Percentiles rank a stretch among this genome's conserved stretches.
Evolutionary conservation across 495 filamentous ascomycete species (phyloP).

Genomic region (Penicillium steckii): DNA sequence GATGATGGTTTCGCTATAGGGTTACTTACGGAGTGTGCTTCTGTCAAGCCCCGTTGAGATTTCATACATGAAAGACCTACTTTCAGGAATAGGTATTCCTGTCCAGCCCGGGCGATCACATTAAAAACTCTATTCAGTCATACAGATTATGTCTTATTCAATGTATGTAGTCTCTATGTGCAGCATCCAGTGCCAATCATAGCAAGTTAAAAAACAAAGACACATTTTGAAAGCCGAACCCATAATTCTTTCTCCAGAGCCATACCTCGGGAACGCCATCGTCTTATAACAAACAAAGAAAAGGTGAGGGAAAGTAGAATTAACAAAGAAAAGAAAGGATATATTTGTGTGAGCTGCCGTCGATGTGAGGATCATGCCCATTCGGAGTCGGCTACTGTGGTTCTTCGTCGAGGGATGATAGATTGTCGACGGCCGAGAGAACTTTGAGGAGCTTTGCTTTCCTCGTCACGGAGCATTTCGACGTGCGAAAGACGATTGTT

Average conservation of each 20-base stretch:
- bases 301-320: constrained; percentile 8
- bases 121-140: no score
- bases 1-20: no score
- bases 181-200: constrained; percentile 27
- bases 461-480: constrained; percentile 38
- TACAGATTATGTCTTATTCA: constrained; percentile 20
- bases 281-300: constrained; percentile 6
- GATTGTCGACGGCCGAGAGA: constrained; percentile 38
- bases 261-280: constrained; percentile 15
- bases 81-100: no score
- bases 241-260: constrained; percentile 3
- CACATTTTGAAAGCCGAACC: constrained; percentile 3
- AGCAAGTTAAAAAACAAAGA: constrained; percentile 5
- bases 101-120: no score
- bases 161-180: constrained; percentile 19
- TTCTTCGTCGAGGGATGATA: constrained; percentile 40
- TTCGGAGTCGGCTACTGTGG: constrained; percentile 39
- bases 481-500: constrained; percentile 41
- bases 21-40: no score
- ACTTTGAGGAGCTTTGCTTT: constrained; percentile 30
- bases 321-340: constrained; percentile 8
- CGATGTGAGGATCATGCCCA: constrained; percentile 23
- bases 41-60: no score
- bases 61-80: no score
- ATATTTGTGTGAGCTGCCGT: neutral